A percentile compares a stretch with the other conserved stretches of the same genome.
phyloP scores from a whole-genome alignment of 331 rosid genomes.

The Arachis monticola region DNA sequence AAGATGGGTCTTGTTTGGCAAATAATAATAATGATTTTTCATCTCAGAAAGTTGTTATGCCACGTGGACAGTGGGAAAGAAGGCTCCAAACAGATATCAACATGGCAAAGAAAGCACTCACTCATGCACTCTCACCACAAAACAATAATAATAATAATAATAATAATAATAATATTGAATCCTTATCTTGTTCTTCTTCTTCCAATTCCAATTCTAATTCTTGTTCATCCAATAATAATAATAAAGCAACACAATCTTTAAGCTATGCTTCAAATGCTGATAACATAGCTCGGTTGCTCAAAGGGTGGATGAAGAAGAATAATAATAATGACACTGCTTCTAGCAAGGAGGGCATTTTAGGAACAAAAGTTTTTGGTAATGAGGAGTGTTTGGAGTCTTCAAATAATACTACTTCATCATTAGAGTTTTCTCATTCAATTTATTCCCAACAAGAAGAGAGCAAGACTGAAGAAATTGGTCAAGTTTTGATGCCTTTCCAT shows the following conservation, averaged over 20 bases:
- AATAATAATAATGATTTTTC: too few relatives aligned
- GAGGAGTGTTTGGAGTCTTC: conserved; percentile 76
- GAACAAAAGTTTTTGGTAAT: conserved; percentile 51
- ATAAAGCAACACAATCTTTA: conserved; percentile 37
- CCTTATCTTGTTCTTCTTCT: not conserved
- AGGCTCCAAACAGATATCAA: conserved; percentile 89
- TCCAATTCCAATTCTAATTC: conserved; percentile 28
- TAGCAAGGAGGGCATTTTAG: conserved; percentile 56
- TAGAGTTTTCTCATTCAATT: conserved; percentile 59
- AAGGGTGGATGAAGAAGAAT: conserved; percentile 67
- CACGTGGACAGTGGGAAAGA: conserved; percentile 95
- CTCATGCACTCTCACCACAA: conserved; percentile 78
- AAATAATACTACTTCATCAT: conserved; percentile 30
- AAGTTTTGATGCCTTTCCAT: conserved; percentile 49
- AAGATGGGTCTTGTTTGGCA: not conserved
- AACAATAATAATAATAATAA: not conserved
- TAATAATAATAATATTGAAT: too few relatives aligned
- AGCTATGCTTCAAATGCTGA: conserved; percentile 84
- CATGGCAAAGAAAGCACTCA: conserved; percentile 81
- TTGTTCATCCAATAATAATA: not conserved
- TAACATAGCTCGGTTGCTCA: conserved; percentile 78
- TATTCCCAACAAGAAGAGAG: conserved; percentile 70
- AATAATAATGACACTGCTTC: conserved; percentile 47
- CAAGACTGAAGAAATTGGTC: conserved; percentile 40
- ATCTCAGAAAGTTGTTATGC: conserved; percentile 6